These are phyloP conservation scores for Rosa persica DNA, from an alignment of 306 rosid genomes.

Conservation along the genomic window DNA sequence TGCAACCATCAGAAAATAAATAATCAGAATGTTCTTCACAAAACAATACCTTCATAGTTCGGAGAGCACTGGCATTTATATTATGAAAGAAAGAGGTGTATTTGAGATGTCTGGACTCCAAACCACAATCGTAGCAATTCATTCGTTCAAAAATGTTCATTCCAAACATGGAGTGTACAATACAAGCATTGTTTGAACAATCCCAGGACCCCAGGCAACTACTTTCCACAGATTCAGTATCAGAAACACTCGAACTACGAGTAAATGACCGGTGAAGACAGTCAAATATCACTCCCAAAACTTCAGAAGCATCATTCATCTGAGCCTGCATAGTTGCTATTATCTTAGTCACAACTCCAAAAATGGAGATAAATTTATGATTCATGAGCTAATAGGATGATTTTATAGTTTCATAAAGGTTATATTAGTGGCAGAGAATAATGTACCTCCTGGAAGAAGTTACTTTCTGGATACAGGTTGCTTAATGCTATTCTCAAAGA, in stretches of 20 bases:
- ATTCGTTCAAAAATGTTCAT: slow-evolving; percentile 86
- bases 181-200: slow-evolving; percentile 71
- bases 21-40: neutral
- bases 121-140: slow-evolving; percentile 80
- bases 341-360: slow-evolving; percentile 34
- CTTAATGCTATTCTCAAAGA: slow-evolving; percentile 91
- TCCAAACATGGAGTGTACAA: slow-evolving; percentile 89
- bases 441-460: slow-evolving; percentile 91
- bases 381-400: neutral
- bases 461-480: slow-evolving; percentile 83
- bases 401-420: neutral
- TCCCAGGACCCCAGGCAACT: slow-evolving; percentile 74
- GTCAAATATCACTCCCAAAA: slow-evolving; percentile 77
- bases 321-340: slow-evolving; percentile 65
- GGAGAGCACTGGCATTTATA: slow-evolving; percentile 91
- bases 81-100: slow-evolving; percentile 95
- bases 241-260: slow-evolving; percentile 53
- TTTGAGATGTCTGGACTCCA: slow-evolving; percentile 82
- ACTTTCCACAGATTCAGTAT: slow-evolving; percentile 65
- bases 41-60: slow-evolving; percentile 76
- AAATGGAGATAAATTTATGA: slow-evolving; percentile 25
- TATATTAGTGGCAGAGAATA: neutral
- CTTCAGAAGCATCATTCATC: slow-evolving; percentile 99
- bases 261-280: slow-evolving; percentile 88
- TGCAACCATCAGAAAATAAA: slow-evolving; percentile 18